A percentile compares a stretch with the other conserved stretches of the same genome.
These are phyloP conservation scores for Chaetoscypha palmicola DNA, from an alignment of 2,329 filamentous ascomycete species.

Conservation along the genomic window DNA sequence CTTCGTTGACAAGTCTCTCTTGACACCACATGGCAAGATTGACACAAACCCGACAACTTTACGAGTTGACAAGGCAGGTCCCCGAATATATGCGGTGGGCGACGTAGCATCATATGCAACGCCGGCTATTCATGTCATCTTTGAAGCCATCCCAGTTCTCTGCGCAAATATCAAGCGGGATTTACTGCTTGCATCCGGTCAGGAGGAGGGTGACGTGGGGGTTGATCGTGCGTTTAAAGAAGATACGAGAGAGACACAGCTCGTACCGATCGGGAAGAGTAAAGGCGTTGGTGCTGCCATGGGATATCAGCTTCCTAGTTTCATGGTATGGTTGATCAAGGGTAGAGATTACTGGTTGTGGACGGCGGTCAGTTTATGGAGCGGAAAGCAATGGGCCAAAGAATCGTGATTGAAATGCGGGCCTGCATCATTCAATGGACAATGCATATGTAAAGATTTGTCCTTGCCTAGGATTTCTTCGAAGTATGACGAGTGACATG, in stretches of 20 bases:
- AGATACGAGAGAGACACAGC: not conserved
- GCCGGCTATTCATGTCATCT: conserved; percentile 37
- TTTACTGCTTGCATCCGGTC: conserved; percentile 34
- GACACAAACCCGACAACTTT: conserved; percentile 34
- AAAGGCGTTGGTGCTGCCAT: not conserved
- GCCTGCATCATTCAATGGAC: too few relatives aligned
- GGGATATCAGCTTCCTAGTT: not conserved
- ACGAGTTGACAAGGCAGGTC: conserved; percentile 32
- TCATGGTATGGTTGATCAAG: not conserved
- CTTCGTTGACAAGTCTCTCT: conserved; percentile 32
- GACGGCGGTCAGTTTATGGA: too few relatives aligned
- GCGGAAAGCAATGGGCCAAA: too few relatives aligned
- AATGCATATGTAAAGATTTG: too few relatives aligned
- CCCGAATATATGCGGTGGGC: conserved; percentile 40
- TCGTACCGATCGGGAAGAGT: not conserved
- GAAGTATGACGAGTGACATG: too few relatives aligned
- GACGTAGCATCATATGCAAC: conserved; percentile 37
- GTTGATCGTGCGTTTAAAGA: too few relatives aligned
- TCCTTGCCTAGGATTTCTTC: too few relatives aligned
- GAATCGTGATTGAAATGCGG: too few relatives aligned
- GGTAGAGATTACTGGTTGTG: too few relatives aligned
- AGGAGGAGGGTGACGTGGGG: too few relatives aligned
- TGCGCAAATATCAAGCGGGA: conserved; percentile 44
- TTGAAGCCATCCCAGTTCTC: conserved; percentile 37
- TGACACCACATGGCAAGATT: conserved; percentile 34